These are phyloP conservation scores for Magnolia sinica DNA, from an alignment of 164 flowering plant species.

Conservation along the genomic window DNA sequence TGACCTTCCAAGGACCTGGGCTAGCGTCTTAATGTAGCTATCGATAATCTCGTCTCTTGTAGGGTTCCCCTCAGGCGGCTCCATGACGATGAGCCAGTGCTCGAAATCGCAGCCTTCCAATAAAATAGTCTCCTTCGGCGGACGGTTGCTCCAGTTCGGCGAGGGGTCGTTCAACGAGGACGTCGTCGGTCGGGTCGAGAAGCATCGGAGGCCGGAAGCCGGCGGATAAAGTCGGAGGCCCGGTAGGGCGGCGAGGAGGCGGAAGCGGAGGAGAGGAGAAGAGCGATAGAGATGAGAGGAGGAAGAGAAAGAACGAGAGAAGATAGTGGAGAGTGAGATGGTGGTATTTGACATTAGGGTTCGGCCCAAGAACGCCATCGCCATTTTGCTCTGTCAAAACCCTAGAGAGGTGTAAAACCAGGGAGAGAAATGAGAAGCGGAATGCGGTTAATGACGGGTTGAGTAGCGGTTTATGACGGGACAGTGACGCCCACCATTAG, in stretches of 20 bases:
- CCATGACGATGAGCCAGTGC: conserved; percentile 91
- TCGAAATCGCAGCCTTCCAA: conserved; percentile 91
- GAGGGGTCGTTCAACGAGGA: conserved; percentile 69
- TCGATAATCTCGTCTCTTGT: conserved; percentile 85
- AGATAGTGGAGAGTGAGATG: not conserved
- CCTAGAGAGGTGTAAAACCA: not conserved
- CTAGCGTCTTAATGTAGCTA: conserved; percentile 32
- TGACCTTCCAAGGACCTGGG: conserved; percentile 33
- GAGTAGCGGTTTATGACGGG: too few relatives aligned
- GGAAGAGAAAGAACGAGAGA: conserved; percentile 9
- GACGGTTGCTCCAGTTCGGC: conserved; percentile 85
- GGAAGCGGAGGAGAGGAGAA: conserved; percentile 33
- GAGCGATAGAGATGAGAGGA: conserved; percentile 3
- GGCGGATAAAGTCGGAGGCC: conserved; percentile 15
- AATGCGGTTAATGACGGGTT: too few relatives aligned
- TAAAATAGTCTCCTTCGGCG: conserved; percentile 82
- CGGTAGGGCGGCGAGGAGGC: conserved; percentile 39
- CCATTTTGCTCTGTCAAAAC: not conserved
- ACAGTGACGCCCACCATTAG: too few relatives aligned
- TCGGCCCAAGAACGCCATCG: not conserved
- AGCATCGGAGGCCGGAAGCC: conserved; percentile 23
- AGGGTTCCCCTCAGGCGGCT: conserved; percentile 63
- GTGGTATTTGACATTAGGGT: not conserved
- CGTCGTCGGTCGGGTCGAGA: conserved; percentile 51
- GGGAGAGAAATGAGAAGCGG: not conserved